phyloP scores from a whole-genome alignment of 768 basidiomycete genomes.

The Leccinum rimulosum region DNA sequence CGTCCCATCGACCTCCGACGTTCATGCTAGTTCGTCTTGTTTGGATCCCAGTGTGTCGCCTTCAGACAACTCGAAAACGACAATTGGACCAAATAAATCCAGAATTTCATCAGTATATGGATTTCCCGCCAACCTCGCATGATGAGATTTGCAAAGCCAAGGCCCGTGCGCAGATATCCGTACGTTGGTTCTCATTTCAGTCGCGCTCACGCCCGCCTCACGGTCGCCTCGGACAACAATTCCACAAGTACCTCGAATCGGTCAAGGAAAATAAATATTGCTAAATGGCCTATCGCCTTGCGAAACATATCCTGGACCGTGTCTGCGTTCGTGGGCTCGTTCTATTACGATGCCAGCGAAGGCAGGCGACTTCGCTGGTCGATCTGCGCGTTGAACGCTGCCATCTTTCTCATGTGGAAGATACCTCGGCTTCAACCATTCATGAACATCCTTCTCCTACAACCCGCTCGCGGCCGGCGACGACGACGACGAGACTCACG shows the following conservation, averaged over 20 bases:
- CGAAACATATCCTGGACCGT: constrained; percentile 35
- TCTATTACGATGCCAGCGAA: constrained; percentile 65
- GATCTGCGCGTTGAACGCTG: constrained; percentile 66
- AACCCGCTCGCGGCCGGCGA: constrained; percentile 9
- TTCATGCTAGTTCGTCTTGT: constrained; percentile 46
- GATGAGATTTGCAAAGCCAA: constrained; percentile 22
- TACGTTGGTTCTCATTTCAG: constrained; percentile 3
- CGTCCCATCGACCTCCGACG: neutral
- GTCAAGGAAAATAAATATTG: constrained; percentile 26
- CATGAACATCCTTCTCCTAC: constrained; percentile 47
- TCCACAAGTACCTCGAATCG: constrained; percentile 33
- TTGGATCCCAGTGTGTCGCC: constrained; percentile 42
- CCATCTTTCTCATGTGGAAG: constrained; percentile 78
- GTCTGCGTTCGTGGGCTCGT: constrained; percentile 56
- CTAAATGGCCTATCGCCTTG: constrained; percentile 33
- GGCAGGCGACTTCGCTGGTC: constrained; percentile 73
- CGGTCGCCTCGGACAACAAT: constrained; percentile 23
- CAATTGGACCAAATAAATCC: constrained; percentile 48
- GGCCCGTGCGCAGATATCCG: constrained; percentile 10
- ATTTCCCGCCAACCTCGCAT: constrained; percentile 15
- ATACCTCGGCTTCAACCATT: constrained; percentile 55
- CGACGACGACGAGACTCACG: constrained; percentile 22
- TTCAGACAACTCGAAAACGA: constrained; percentile 66
- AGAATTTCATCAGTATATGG: constrained; percentile 19
- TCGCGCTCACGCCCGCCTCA: neutral